A percentile compares a stretch with the other conserved stretches of the same genome.
Evolutionary conservation across 176 grass and related monocot genomes (phyloP).

Genomic region (Eleusine coracana): DNA sequence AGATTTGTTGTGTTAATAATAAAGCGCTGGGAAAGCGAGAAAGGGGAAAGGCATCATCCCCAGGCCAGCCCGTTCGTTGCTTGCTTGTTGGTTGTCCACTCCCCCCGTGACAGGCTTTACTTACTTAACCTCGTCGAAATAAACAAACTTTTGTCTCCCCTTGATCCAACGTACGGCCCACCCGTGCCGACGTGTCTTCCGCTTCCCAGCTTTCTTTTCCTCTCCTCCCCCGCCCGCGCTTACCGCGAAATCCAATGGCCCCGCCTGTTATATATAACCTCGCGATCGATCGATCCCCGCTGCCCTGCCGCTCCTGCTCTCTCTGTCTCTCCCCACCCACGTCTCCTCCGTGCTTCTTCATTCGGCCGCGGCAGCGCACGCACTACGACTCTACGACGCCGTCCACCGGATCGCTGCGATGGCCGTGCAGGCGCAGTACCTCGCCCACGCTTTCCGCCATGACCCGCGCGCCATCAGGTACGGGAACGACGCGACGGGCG

Average conservation of each 20-base stretch:
- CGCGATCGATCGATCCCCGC: neutral
- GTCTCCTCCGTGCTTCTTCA: neutral
- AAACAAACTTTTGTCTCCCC: constrained; percentile 18
- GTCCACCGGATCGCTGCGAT: constrained; percentile 9
- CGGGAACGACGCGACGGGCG: neutral
- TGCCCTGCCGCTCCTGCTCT: neutral
- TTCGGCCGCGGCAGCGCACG: too few relatives aligned
- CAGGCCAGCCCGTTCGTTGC: neutral
- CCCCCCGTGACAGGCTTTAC: neutral
- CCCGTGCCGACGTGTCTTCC: neutral
- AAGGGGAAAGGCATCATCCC: neutral
- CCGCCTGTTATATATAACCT: constrained; percentile 19
- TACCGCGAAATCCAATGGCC: neutral
- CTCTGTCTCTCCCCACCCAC: neutral
- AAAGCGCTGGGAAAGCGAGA: neutral
- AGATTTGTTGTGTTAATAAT: constrained; percentile 5
- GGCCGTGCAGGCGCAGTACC: constrained; percentile 56
- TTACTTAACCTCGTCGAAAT: neutral
- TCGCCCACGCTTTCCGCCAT: constrained; percentile 41
- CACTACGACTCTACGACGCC: neutral
- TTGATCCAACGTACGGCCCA: neutral
- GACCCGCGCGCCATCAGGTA: constrained; percentile 38
- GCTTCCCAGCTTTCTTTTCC: too few relatives aligned
- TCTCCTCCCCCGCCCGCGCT: neutral
- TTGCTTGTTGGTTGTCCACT: neutral